phyloP scores from a whole-genome alignment of 495 filamentous ascomycete species.

The Baudoinia panamericana region DNA sequence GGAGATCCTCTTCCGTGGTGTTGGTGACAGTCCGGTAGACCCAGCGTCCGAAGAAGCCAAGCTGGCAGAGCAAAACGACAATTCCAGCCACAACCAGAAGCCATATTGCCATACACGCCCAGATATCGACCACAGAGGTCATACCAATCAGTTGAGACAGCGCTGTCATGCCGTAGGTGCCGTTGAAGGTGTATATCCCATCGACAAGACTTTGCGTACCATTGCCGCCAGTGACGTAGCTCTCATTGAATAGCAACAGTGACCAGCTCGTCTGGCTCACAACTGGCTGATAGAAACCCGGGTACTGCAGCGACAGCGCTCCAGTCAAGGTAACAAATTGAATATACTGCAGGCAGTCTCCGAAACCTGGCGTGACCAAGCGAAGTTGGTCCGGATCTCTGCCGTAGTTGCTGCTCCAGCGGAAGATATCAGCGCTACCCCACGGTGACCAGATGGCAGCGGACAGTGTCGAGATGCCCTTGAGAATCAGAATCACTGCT shows the following conservation, averaged over 20 bases:
- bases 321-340: slow-evolving; percentile 87
- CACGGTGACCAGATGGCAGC: slow-evolving; percentile 86
- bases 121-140: slow-evolving; percentile 61
- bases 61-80: slow-evolving; percentile 59
- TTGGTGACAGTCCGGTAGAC: slow-evolving; percentile 52
- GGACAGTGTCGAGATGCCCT: slow-evolving; percentile 65
- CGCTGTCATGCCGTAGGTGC: slow-evolving; percentile 63
- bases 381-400: slow-evolving; percentile 84
- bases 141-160: slow-evolving; percentile 79
- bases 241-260: slow-evolving; percentile 80
- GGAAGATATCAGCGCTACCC: slow-evolving; percentile 78
- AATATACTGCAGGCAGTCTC: slow-evolving; percentile 93
- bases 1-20: slow-evolving; percentile 73
- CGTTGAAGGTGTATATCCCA: slow-evolving; percentile 65
- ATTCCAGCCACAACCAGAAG: slow-evolving; percentile 57
- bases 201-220: slow-evolving; percentile 57
- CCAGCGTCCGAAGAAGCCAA: slow-evolving; percentile 65
- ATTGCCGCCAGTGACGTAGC: slow-evolving; percentile 56
- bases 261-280: slow-evolving; percentile 82
- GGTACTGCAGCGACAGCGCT: slow-evolving; percentile 72
- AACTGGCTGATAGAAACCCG: slow-evolving; percentile 86
- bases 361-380: slow-evolving; percentile 89
- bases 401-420: slow-evolving; percentile 92
- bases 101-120: slow-evolving; percentile 85
- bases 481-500: slow-evolving; percentile 59